Conservation (phyloP, 129 eudicot genomes). For the Flaveria ramosissima region DNA sequence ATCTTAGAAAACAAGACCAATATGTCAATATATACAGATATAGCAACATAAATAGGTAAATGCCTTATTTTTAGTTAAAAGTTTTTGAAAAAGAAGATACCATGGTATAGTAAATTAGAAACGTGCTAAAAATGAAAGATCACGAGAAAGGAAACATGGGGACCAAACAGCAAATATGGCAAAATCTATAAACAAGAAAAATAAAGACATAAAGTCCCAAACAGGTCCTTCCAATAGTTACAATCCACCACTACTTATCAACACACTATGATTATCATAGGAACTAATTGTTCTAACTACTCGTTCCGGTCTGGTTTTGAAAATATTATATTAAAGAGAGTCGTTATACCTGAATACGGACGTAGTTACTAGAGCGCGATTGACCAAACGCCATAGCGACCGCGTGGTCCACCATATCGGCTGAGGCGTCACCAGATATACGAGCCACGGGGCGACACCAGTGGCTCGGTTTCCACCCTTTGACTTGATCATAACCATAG, state of each 20-base stretch:
- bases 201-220: too few relatives aligned
- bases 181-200: constrained; percentile 16
- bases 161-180: constrained; percentile 36
- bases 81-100: background rate
- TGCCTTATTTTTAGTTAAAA: constrained; percentile 10
- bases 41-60: background rate
- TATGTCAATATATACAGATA: background rate
- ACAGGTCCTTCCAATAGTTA: too few relatives aligned
- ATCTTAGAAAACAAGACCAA: background rate
- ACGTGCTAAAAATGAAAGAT: background rate
- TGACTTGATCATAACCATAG: constrained; percentile 58
- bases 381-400: constrained; percentile 95
- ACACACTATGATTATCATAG: too few relatives aligned
- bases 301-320: too few relatives aligned
- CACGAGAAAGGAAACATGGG: constrained; percentile 12
- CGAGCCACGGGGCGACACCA: constrained; percentile 96
- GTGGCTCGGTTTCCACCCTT: constrained; percentile 67
- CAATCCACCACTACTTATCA: too few relatives aligned
- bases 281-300: too few relatives aligned
- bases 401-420: constrained; percentile 91
- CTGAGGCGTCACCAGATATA: constrained; percentile 69
- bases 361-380: constrained; percentile 59
- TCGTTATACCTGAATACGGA: constrained; percentile 74
- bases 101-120: background rate
- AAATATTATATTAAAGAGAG: too few relatives aligned